Percentiles rank a stretch among this genome's conserved stretches.
Conservation (phyloP, 805 yeast genomes). For the Wickerhamiella azyma region DNA sequence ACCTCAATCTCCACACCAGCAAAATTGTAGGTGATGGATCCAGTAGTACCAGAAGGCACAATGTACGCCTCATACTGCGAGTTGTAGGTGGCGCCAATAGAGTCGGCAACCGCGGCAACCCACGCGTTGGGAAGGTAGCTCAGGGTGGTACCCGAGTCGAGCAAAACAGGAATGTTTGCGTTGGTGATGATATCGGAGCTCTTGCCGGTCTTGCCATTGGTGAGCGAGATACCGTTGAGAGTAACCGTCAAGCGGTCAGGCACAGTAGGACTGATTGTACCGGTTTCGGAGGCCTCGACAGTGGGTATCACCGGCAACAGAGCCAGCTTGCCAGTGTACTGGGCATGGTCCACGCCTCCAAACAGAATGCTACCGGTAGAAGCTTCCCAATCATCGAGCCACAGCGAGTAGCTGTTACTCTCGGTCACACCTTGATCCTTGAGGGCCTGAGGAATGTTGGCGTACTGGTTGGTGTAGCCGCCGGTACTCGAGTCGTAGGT, state of each 20-base stretch:
- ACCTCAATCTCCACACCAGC: conserved; percentile 10
- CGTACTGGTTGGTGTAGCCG: conserved; percentile 26
- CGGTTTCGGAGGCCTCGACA: neutral
- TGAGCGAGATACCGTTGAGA: neutral
- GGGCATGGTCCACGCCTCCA: conserved; percentile 55
- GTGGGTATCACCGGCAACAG: conserved; percentile 12
- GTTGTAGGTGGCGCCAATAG: conserved; percentile 30
- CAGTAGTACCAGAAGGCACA: conserved; percentile 25
- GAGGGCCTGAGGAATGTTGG: conserved; percentile 48
- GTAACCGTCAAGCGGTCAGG: neutral
- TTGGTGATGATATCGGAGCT: neutral
- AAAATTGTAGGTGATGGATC: conserved; percentile 4
- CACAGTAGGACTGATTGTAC: neutral
- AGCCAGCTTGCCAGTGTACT: conserved; percentile 35
- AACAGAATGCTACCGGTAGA: conserved; percentile 40
- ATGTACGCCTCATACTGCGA: neutral
- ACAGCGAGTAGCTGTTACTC: conserved; percentile 33
- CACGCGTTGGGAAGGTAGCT: conserved; percentile 16
- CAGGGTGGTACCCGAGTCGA: conserved; percentile 14
- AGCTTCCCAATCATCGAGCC: conserved; percentile 29
- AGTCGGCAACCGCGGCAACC: conserved; percentile 13
- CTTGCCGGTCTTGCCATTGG: neutral
- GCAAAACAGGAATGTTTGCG: conserved; percentile 7
- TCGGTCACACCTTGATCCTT: conserved; percentile 32
- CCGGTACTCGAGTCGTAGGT: neutral